Base-by-base conservation (phyloP, 2,329 filamentous ascomycete genomes). In the Cladosporium sp. region DNA sequence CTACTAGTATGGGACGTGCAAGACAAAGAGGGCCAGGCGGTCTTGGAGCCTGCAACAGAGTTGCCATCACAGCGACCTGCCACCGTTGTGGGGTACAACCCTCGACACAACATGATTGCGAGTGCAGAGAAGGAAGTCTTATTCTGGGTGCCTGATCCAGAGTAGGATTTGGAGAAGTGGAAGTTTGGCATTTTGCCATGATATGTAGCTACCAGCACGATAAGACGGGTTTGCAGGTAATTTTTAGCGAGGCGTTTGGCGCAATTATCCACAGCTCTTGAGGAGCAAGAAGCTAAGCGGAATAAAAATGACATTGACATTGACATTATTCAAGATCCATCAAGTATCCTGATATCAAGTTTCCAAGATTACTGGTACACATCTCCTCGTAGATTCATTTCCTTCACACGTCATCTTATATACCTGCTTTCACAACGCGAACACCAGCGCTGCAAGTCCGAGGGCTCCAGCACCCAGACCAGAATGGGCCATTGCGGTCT, bases 41-140 rank as follows among this genome's bases (percentile, higher is more conserved):
- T 86, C 1, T 76, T 92, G 64, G 84, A 86, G 49, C 90, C 91
- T 60, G 84, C 81, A 55, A 85, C 85, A 78, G 87, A 86, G 57
- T 80, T 91, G 57, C 87, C 90, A 49, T 88, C 90, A 71, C 79
- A 68, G 75, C 88, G 83, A 76, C 88, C 87, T 79, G 87, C 87
- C 4, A 90, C 90, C 0, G 85, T 96, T 14, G 84, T 97, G 51
- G 92, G 91, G 26, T 95, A 93, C 77, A 98, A 97, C 76, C 95
- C 93, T 30, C 86, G 93, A 59, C 95, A 90, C 78, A 97, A 98
- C 78, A 89, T 97, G 81, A 86, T 98, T 71, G 93, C 92, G 10
- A 95, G 90, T 54, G 95, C 92, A 3, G 93, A 98, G 73, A 90
- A 90, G 74, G 93, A 97, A 63, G 71, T 83, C n/a, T 74, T 80